Conservation (phyloP, 345 rosid genomes). For the Syzygium oleosum region DNA sequence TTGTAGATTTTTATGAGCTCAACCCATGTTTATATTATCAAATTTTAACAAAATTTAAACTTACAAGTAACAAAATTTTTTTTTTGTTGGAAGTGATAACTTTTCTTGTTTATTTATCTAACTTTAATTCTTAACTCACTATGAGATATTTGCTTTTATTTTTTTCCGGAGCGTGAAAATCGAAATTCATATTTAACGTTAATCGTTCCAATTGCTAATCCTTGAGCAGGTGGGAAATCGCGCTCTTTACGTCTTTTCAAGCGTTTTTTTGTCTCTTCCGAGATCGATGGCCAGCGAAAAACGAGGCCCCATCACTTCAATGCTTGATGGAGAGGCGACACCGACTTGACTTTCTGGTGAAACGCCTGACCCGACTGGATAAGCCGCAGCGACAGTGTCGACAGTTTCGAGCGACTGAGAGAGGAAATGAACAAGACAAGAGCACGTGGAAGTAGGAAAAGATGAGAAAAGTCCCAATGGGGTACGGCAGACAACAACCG, state of each 20-base stretch:
- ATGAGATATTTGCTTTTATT: fast-evolving
- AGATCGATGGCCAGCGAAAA: neutral
- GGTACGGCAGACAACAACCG: neutral
- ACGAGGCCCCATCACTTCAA: neutral
- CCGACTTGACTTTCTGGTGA: neutral
- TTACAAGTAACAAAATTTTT: neutral
- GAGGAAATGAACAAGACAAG: neutral
- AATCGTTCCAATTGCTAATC: no score
- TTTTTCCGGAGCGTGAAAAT: no score
- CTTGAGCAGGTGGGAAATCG: no score
- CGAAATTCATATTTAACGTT: no score
- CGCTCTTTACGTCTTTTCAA: no score
- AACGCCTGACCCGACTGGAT: neutral
- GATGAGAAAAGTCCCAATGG: neutral
- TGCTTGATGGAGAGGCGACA: neutral
- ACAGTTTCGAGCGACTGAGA: neutral
- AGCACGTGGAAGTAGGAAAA: neutral
- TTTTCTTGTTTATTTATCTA: no score
- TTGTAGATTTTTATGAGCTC: neutral
- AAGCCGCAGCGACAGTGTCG: no score
- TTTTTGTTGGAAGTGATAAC: neutral
- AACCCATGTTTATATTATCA: neutral
- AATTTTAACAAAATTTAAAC: neutral
- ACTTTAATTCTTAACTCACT: no score
- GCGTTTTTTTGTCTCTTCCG: no score